A percentile compares a stretch with the other conserved stretches of the same genome.
phyloP scores from a whole-genome alignment of 495 filamentous ascomycete genomes.

The Tuber umbilicatum region DNA sequence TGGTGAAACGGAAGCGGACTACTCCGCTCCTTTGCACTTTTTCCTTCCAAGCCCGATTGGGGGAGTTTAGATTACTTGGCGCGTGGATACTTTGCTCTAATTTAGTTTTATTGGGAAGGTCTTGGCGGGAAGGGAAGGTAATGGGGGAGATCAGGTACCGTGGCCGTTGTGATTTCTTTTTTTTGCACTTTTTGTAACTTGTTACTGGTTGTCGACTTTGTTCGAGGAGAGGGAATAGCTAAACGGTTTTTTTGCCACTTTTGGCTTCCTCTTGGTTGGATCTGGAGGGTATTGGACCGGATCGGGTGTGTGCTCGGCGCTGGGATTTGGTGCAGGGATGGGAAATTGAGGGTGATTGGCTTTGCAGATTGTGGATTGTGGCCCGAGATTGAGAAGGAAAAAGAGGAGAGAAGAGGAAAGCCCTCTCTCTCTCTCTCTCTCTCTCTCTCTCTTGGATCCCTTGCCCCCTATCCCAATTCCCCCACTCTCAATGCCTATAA shows the following conservation, averaged over 20 bases:
- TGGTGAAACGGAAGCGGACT: not conserved
- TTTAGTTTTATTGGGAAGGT: not conserved
- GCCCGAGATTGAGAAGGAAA: not conserved
- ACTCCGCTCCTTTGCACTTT: not conserved
- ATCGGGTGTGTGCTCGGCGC: not conserved
- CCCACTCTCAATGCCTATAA: not conserved
- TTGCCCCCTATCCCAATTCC: not conserved
- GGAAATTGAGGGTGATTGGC: conserved; percentile 6
- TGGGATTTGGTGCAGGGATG: conserved; percentile 2
- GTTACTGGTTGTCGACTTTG: not conserved
- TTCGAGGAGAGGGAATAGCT: not conserved
- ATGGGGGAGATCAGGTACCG: not conserved
- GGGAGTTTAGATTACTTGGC: not conserved
- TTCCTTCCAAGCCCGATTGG: not conserved
- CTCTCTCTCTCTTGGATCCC: not conserved
- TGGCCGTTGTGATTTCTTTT: not conserved
- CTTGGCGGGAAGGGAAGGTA: not conserved
- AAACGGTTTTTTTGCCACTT: not conserved
- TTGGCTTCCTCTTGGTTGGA: not conserved
- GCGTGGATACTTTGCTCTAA: not conserved
- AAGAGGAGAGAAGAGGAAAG: conserved; percentile 33
- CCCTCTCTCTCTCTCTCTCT: conserved; percentile 9
- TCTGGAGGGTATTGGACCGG: not conserved
- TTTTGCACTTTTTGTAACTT: not conserved
- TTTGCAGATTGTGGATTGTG: conserved; percentile 3